Conservation (phyloP, 1,139 yeast genomes). For the Saccharomyces pastorianus region DNA sequence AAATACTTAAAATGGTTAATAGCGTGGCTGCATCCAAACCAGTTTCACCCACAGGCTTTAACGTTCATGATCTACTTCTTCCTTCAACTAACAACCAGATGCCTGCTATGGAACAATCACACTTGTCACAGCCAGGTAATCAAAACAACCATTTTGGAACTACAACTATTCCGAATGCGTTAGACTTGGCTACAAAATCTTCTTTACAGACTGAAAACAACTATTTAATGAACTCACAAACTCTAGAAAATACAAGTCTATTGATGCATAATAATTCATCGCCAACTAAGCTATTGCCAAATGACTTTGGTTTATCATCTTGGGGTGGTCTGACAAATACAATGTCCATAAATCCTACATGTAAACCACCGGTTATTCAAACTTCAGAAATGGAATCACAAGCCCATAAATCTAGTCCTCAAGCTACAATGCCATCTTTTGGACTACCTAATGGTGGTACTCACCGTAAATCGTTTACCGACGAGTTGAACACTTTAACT, state of each 20-base stretch:
- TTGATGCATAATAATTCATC: slow-evolving; percentile 3
- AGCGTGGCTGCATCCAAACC: slow-evolving; percentile 22
- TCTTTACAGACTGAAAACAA: not conserved
- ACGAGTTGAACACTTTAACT: slow-evolving; percentile 26
- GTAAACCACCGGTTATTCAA: not conserved
- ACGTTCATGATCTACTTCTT: slow-evolving; percentile 13
- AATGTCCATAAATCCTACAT: not conserved
- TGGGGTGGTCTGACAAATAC: slow-evolving; percentile 4
- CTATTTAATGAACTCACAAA: not conserved
- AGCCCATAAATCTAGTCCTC: not conserved
- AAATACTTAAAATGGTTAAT: slow-evolving; percentile 24
- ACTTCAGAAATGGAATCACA: not conserved
- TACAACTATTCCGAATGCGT: not conserved
- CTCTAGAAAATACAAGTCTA: not conserved
- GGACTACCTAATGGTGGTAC: slow-evolving; percentile 2
- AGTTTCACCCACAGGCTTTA: slow-evolving; percentile 15
- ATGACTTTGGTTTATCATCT: slow-evolving; percentile 1
- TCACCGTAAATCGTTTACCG: slow-evolving; percentile 15
- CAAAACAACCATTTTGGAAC: not conserved
- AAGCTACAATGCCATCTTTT: not conserved
- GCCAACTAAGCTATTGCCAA: not conserved
- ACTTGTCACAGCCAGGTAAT: not conserved
- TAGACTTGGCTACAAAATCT: not conserved
- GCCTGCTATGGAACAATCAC: not conserved
- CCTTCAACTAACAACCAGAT: slow-evolving; percentile 2